Conservation (phyloP, 495 filamentous ascomycete genomes). For the Venustampulla echinocandica region DNA sequence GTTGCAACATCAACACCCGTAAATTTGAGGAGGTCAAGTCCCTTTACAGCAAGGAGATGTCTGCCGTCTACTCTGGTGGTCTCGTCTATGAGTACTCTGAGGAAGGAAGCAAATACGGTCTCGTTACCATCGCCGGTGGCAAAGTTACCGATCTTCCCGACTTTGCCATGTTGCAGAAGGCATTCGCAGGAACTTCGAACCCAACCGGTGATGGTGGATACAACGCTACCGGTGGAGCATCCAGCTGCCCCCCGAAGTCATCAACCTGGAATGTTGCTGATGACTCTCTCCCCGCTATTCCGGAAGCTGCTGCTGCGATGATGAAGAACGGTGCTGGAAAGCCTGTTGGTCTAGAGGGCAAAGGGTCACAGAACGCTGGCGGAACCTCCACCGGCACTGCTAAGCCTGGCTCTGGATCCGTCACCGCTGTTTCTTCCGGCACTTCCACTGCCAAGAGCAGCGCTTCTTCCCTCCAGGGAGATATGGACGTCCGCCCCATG, state of each 20-base stretch:
- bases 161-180: conserved; percentile 58
- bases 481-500: conserved; percentile 45
- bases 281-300: conserved; percentile 67
- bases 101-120: conserved; percentile 68
- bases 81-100: conserved; percentile 92
- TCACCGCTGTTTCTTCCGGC: conserved; percentile 32
- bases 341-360: conserved; percentile 61
- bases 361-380: conserved; percentile 64
- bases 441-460: conserved; percentile 31
- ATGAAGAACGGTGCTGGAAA: conserved; percentile 66
- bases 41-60: conserved; percentile 81
- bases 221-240: conserved; percentile 55
- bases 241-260: conserved; percentile 59
- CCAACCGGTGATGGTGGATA: conserved; percentile 72
- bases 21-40: conserved; percentile 71
- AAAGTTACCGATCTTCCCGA: conserved; percentile 49
- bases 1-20: conserved; percentile 72
- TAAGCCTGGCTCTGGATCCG: conserved; percentile 50
- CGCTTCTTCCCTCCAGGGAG: conserved; percentile 27
- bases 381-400: conserved; percentile 52
- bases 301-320: conserved; percentile 52
- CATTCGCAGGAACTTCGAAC: conserved; percentile 51
- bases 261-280: conserved; percentile 64
- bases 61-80: conserved; percentile 85
- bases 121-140: conserved; percentile 48